Conservation (phyloP, 345 rosid species). For the Durio zibethinus region DNA sequence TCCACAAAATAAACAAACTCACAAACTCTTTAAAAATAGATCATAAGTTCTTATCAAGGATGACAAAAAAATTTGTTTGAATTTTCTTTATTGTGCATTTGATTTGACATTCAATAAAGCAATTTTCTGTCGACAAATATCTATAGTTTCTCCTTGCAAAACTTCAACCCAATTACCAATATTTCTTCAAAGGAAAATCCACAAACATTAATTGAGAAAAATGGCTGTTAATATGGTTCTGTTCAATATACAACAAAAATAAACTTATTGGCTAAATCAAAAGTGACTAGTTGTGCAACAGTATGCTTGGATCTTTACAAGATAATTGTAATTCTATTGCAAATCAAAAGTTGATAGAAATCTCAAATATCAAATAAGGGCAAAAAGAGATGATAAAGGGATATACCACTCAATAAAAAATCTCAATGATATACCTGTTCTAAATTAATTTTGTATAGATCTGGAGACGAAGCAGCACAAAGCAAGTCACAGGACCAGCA, state of each 20-base stretch:
- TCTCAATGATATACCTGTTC: constrained; percentile 58
- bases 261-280: background rate
- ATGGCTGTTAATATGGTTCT: background rate
- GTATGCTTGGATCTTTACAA: background rate
- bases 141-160: background rate
- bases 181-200: background rate
- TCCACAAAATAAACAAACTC: background rate
- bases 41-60: no score
- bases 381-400: background rate
- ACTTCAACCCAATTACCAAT: background rate
- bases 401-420: background rate
- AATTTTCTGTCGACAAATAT: background rate
- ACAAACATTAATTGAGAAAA: background rate
- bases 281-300: background rate
- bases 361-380: background rate
- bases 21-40: no score
- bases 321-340: background rate
- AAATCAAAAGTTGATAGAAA: background rate
- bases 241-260: background rate
- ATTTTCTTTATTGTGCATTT: background rate
- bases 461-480: constrained; percentile 98
- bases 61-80: background rate
- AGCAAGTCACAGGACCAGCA: constrained; percentile 94
- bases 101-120: background rate
- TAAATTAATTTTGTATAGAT: constrained; percentile 84